A percentile compares a stretch with the other conserved stretches of the same genome.
phyloP scores from a whole-genome alignment of 2,329 filamentous ascomycete species.

The Arthrobotrys iridis region DNA sequence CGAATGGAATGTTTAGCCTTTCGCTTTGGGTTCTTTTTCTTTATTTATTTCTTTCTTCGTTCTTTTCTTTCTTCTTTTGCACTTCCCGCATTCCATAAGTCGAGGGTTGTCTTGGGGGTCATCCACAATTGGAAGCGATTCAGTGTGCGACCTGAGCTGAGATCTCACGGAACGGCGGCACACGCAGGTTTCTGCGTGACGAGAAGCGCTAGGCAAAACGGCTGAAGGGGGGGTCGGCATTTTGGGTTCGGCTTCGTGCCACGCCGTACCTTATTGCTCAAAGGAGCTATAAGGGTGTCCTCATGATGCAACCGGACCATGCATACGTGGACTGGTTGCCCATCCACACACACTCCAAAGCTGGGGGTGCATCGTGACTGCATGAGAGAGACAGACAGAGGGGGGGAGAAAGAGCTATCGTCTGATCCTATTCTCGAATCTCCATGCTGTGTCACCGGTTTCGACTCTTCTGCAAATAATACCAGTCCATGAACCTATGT shows the following conservation, averaged over 20 bases:
- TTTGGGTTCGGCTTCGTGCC: slow-evolving; percentile 19
- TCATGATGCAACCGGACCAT: slow-evolving; percentile 1
- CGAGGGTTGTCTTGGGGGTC: not conserved
- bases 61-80: not conserved
- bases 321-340: not conserved
- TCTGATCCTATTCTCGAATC: slow-evolving; percentile 19
- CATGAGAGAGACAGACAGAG: not conserved
- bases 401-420: too few species aligned
- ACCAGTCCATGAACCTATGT: slow-evolving; percentile 8
- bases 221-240: not conserved
- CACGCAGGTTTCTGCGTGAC: slow-evolving; percentile 17
- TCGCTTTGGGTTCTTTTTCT: not conserved
- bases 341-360: slow-evolving; percentile 6
- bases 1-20: not conserved
- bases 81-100: not conserved
- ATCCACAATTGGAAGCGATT: not conserved
- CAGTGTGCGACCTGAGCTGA: not conserved
- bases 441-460: slow-evolving; percentile 27
- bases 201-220: not conserved
- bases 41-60: too few species aligned
- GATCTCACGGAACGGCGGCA: slow-evolving; percentile 3
- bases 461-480: slow-evolving; percentile 21
- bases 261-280: slow-evolving; percentile 21
- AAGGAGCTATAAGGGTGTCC: slow-evolving; percentile 5
- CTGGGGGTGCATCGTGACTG: not conserved